Percentiles rank a stretch among this genome's conserved stretches.
These are phyloP conservation scores for Termitomyces sp. DNA, from an alignment of 768 basidiomycete genomes.

Conservation along the genomic window DNA sequence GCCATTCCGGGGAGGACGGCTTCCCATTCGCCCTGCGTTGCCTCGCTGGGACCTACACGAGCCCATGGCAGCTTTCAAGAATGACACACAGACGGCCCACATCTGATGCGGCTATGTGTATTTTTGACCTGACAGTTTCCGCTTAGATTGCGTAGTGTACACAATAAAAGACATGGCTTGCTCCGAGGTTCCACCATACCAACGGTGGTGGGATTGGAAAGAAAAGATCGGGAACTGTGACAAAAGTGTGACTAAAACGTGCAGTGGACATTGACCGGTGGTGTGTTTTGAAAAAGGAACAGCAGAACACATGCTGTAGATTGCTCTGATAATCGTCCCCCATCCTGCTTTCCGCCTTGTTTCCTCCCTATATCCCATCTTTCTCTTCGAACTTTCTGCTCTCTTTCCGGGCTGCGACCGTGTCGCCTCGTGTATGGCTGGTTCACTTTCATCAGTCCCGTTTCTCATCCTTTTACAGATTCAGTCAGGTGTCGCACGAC, in stretches of 20 bases:
- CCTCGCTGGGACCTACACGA: conserved; percentile 24
- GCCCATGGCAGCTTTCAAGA: not conserved
- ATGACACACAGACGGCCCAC: not conserved
- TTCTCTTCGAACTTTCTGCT: conserved; percentile 28
- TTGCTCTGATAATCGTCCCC: conserved; percentile 25
- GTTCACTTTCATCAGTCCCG: conserved; percentile 3
- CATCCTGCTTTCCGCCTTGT: conserved; percentile 18
- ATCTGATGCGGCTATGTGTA: not conserved
- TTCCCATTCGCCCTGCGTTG: conserved; percentile 23
- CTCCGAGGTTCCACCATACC: conserved; percentile 1
- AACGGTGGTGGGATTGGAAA: conserved; percentile 4
- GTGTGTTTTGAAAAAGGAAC: conserved; percentile 20
- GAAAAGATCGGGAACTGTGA: conserved; percentile 9
- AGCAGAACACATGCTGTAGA: conserved; percentile 30
- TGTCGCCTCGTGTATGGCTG: conserved; percentile 27
- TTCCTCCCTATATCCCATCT: conserved; percentile 8
- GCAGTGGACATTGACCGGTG: conserved; percentile 25
- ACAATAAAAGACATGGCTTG: not conserved
- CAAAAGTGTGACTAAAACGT: conserved; percentile 24
- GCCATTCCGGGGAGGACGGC: conserved; percentile 21
- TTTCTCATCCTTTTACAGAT: conserved; percentile 10
- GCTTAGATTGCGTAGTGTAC: not conserved
- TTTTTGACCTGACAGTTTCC: not conserved
- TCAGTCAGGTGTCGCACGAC: conserved; percentile 9
- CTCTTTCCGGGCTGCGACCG: conserved; percentile 20